Base-by-base conservation (phyloP, 2,329 filamentous ascomycete genomes). In the Aspergillus sp. region DNA sequence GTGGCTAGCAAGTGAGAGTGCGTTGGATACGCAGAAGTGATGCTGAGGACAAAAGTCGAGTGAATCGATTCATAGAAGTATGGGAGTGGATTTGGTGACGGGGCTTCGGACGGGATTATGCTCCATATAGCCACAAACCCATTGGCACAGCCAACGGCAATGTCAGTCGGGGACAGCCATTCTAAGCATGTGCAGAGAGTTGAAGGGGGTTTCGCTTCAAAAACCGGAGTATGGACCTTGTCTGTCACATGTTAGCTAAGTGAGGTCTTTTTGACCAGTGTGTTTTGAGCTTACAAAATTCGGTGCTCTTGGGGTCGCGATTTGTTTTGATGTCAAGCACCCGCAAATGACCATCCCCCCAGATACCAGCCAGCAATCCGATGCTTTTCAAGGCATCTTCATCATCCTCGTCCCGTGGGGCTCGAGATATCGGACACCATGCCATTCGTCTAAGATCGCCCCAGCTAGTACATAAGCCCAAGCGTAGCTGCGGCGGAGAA, bases 121-220 rank as follows among this genome's bases (percentile, higher is more conserved):
- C 74, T 79, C 74, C 79, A 86, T 20, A 84, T 67, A 4, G 76
- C 79, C 3, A 85, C 67, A 50, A 73, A 80, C 3, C 83, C 84
- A 57, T 82, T 79, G 7, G 82, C 77, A 49, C 78, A 81, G 26
- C 79, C 80, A 17, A 79, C 78, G 3, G 78, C 78, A 49, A 87
- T 68, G 36, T 82, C 76, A 13, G 71, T 78, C 2, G 76, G 73
- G 10, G 80, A 83, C 13, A 85, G 67, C 81, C 83, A 86, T 16
- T 77, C 68, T 11, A 86, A 56, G 54, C 74, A 79, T 8, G 82
- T 82, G 56, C 77, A 84, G 3, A 86, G 63, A 2, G 80, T 80
- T 16, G 64, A 63, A n/a, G 78, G 75, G 3, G 80, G 75, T 17
- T 68, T 72, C 4, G 76, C 69, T 51, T 79, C 74, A 58, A 84